phyloP scores from a whole-genome alignment of 2,329 filamentous ascomycete genomes.

The Albophoma yamanashiensis region DNA sequence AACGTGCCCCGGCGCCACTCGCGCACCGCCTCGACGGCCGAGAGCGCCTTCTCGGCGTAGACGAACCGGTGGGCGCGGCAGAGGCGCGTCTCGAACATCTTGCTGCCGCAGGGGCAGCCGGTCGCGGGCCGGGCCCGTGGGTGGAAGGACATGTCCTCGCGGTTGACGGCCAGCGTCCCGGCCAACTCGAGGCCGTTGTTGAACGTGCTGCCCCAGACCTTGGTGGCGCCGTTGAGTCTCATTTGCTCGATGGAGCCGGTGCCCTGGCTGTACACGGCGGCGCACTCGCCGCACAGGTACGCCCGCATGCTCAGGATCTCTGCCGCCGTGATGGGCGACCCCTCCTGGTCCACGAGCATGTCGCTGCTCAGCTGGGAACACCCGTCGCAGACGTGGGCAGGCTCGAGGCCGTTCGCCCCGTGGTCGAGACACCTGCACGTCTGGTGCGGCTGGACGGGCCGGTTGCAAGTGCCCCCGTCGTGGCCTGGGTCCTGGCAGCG shows the following conservation, averaged over 20 bases:
- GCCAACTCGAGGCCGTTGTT: not conserved
- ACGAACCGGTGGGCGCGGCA: constrained; percentile 24
- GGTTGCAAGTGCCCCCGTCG: not conserved
- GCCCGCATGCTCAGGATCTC: constrained; percentile 22
- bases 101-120: constrained; percentile 26
- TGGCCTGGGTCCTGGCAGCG: not conserved
- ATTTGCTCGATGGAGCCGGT: not conserved
- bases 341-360: constrained; percentile 6
- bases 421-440: not conserved
- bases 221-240: constrained; percentile 6
- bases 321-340: constrained; percentile 4
- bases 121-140: constrained; percentile 11
- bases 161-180: not conserved
- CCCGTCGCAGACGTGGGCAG: constrained; percentile 4
- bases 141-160: not conserved
- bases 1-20: constrained; percentile 15
- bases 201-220: constrained; percentile 15
- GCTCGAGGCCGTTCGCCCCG: not conserved
- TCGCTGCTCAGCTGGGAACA: constrained; percentile 14
- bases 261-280: constrained; percentile 3
- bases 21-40: constrained; percentile 11
- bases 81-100: constrained; percentile 19
- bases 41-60: constrained; percentile 13
- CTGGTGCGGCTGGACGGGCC: not conserved
- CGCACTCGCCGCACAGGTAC: constrained; percentile 24